phyloP scores from a whole-genome alignment of 768 basidiomycete species.

The Boletus subparvulus region DNA sequence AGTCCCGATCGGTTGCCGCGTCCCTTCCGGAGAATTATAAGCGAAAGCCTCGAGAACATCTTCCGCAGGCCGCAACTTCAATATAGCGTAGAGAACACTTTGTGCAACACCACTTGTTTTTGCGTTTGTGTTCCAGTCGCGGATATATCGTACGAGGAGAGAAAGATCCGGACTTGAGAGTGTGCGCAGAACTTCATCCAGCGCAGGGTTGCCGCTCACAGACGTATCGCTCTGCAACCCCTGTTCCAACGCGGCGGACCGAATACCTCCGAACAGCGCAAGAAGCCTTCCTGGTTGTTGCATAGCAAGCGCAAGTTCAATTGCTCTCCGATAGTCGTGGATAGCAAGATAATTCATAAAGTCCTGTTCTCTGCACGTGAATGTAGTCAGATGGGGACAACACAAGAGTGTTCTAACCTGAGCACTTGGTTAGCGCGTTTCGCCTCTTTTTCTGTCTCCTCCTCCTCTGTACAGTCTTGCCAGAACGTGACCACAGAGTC shows the following conservation, averaged over 20 bases:
- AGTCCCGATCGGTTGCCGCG: slow-evolving; percentile 18
- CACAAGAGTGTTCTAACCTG: slow-evolving; percentile 56
- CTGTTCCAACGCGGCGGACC: slow-evolving; percentile 28
- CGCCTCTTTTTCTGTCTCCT: slow-evolving; percentile 70
- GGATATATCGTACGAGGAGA: slow-evolving; percentile 75
- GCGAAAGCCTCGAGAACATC: slow-evolving; percentile 70
- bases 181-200: slow-evolving; percentile 80
- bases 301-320: slow-evolving; percentile 89
- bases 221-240: slow-evolving; percentile 23
- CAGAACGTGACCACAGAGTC: slow-evolving; percentile 97
- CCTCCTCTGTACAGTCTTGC: slow-evolving; percentile 90
- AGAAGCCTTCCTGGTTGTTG: slow-evolving; percentile 88
- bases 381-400: slow-evolving; percentile 8
- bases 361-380: slow-evolving; percentile 87
- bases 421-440: slow-evolving; percentile 73
- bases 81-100: slow-evolving; percentile 71
- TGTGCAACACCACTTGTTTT: slow-evolving; percentile 86
- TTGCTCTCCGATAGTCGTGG: slow-evolving; percentile 88
- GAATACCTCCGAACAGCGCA: slow-evolving; percentile 71
- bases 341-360: slow-evolving; percentile 86
- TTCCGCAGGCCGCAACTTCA: slow-evolving; percentile 74
- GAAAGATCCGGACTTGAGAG: slow-evolving; percentile 74
- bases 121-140: slow-evolving; percentile 96
- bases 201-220: slow-evolving; percentile 66
- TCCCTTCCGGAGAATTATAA: slow-evolving; percentile 16